Evolutionary conservation across 108 stramenopile genomes (phyloP), one percentile per base, ranked within the genome.

Genomic region (Skeletonema marinoi): DNA sequence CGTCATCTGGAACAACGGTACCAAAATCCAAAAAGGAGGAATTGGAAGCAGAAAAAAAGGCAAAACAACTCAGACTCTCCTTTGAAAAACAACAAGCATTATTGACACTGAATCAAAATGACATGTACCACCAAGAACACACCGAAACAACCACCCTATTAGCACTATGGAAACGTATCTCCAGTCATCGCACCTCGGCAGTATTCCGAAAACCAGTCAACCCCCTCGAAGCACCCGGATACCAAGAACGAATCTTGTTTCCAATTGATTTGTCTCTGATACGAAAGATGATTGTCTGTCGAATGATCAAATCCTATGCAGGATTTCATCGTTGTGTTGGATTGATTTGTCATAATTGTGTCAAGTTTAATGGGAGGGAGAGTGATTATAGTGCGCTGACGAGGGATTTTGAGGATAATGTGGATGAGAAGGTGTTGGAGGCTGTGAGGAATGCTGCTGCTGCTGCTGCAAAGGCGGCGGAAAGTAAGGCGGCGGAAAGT

Each of bases 161-260:
- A 78, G 85, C 80, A 7, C 41, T 89, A 17, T 91, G 87, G 83
- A 93, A 93, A 74, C 87, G 85, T 68, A 88, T 96, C 30, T 86
- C 86, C 10, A 75, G 75, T n/a, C 90, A 96, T 74, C 83, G 89
- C 12, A 84, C 91, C 14, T 82, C 94, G 13, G 66, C 84, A 33
- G 94, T 96, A 16, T 96, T 96, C 83, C 87, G 91, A 13, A 88
- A 88, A 39, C 88, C 92, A 14, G 94, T 96, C 50, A 84, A 89
- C 65, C 85, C 87, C 10, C 71, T 80, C 21, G 88, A 89, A 44
- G 94, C 94, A 38, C 94, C 94, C 10, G 94, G 92, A 9, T 95
- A 95, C 61, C 72, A 68, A 4, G 91, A 93, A 16, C 85, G 94
- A 1, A 95, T 95, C 32, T 42, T 56, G 6, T 93, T 93, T 73